Percentiles rank a stretch among this genome's conserved stretches.
Evolutionary conservation across 192 early-diverging fungal species (phyloP).

Genomic region (Linnemannia elongata): DNA sequence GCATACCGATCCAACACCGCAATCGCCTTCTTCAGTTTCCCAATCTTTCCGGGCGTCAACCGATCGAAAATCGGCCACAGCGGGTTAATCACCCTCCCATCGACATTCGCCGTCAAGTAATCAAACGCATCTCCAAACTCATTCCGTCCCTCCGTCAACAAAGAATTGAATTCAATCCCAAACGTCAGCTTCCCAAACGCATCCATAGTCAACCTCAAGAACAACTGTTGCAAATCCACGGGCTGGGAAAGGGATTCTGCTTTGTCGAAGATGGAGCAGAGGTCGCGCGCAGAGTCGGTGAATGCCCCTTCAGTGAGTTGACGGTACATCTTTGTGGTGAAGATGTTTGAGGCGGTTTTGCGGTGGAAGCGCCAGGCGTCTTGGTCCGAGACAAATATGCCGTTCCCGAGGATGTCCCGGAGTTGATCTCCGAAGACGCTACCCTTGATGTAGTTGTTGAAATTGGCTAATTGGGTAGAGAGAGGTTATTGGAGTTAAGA

Average conservation of each 20-base stretch:
- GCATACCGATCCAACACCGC: slow-evolving; percentile 46
- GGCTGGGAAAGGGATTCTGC: background rate
- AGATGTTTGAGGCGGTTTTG: slow-evolving; percentile 61
- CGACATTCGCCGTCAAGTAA: slow-evolving; percentile 48
- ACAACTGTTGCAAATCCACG: slow-evolving; percentile 59
- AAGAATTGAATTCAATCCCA: slow-evolving; percentile 38
- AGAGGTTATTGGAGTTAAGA: background rate
- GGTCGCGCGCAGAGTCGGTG: slow-evolving; percentile 7
- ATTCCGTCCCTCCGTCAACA: slow-evolving; percentile 10
- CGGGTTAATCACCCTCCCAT: slow-evolving; percentile 33
- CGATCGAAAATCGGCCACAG: slow-evolving; percentile 52
- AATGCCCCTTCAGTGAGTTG: slow-evolving; percentile 37
- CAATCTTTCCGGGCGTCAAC: slow-evolving; percentile 20
- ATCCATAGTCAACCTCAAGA: slow-evolving; percentile 59
- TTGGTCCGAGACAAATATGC: slow-evolving; percentile 71
- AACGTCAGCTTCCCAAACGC: slow-evolving; percentile 55
- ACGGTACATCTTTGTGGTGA: slow-evolving; percentile 46
- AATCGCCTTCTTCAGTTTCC: slow-evolving; percentile 5
- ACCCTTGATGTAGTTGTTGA: slow-evolving; percentile 51
- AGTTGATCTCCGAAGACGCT: slow-evolving; percentile 39
- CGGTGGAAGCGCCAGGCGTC: slow-evolving; percentile 65
- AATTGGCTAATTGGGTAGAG: slow-evolving; percentile 20
- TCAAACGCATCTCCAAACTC: slow-evolving; percentile 68
- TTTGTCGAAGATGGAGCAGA: slow-evolving; percentile 26
- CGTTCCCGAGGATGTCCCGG: slow-evolving; percentile 63